Evolutionary conservation across 148 eudicot species (phyloP), one percentile per base, ranked within the genome.

Genomic region (Mesembryanthemum crystallinum): DNA sequence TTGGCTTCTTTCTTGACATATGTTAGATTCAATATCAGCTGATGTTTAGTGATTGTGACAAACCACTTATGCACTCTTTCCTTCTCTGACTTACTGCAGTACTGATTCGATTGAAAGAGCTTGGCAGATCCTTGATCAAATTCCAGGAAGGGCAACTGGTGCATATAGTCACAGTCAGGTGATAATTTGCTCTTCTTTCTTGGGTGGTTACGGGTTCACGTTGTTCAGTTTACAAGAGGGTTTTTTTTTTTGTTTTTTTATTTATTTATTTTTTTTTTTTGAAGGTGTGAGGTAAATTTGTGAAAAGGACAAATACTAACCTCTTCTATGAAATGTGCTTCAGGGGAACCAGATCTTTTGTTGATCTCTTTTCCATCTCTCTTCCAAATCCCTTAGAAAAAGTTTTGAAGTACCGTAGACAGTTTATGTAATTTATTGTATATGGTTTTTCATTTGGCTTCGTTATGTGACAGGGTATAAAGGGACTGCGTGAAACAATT

Each of bases 151-250:
- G 79, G 94, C 97, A 69, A 92, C 98, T 72, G 97, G 98, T 81
- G 97, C 96, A 43, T 92, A 95, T 64, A 95, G 97, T 83, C 98
- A 95, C 78, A 95, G 94, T 76, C 94, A 90, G 96, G 98, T 90
- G 51, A 76, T 58, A 29, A 57, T 54, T 67, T 60, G 24, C 25
- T 21, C 28, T 15, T 60, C 37, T 67, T 65, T 9, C 57, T 0
- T 13, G 59, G 17, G 21, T 63, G 8, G 1, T 45, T 45, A 13
- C 1, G 49, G 49, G 49, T 45, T 45, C 49, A 45, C 49, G 7
- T 45, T 45, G 49, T 45, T 45, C 14, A 45, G 49, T 45, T 17
- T 64, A 42, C 42, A 33, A 64, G n/a, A 15, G 63, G 25, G 25
- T n/a, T n/a, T n/a, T n/a, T n/a, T n/a, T n/a, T n/a, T n/a, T n/a